phyloP scores from a whole-genome alignment of 176 grass and related monocot species.

The Carex parvula region DNA sequence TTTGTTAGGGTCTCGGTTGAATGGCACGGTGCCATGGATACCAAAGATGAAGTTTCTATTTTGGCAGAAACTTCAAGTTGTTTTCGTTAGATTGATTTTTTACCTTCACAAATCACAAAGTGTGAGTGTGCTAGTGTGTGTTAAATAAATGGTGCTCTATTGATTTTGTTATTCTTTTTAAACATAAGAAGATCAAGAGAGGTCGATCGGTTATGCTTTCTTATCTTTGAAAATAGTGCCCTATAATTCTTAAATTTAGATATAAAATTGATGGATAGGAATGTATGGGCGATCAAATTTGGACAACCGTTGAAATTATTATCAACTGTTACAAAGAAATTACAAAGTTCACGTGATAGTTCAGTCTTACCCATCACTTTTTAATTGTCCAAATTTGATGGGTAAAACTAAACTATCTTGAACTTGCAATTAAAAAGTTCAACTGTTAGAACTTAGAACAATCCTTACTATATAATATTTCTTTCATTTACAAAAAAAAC shows the following conservation, averaged over 20 bases:
- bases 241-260: neutral
- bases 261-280: neutral
- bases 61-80: constrained; percentile 14
- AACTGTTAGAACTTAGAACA: neutral
- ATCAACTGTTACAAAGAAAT: too few species aligned
- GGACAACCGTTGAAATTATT: neutral
- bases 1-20: neutral
- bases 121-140: constrained; percentile 19
- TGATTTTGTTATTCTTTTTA: neutral
- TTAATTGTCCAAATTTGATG: too few species aligned
- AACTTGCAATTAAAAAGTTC: neutral
- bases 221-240: neutral
- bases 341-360: too few species aligned
- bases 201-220: neutral
- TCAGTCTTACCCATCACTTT: too few species aligned
- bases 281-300: neutral
- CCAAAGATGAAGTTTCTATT: constrained; percentile 22
- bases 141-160: neutral
- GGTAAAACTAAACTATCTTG: neutral
- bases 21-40: constrained; percentile 16
- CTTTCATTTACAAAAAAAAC: neutral
- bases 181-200: constrained; percentile 11
- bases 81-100: constrained; percentile 16
- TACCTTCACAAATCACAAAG: neutral
- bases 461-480: neutral